These are phyloP conservation scores for Dimocarpus longan DNA, from an alignment of 345 rosid genomes.

Conservation along the genomic window DNA sequence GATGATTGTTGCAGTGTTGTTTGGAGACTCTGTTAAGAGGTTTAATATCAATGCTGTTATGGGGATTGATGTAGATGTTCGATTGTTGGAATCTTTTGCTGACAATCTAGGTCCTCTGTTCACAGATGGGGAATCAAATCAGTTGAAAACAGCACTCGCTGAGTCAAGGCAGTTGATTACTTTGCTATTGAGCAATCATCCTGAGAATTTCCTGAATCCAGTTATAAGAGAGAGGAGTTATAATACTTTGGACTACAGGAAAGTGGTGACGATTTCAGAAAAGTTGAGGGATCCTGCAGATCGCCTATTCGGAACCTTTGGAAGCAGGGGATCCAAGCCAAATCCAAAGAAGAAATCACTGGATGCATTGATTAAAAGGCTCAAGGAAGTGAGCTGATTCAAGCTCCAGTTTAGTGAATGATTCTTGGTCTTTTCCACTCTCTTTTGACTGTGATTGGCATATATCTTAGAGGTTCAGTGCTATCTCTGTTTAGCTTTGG, in stretches of 20 bases:
- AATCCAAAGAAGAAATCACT: conserved; percentile 94
- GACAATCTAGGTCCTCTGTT: conserved; percentile 70
- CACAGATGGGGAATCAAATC: conserved; percentile 74
- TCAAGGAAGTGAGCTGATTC: conserved; percentile 82
- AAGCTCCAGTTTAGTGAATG: conserved; percentile 28
- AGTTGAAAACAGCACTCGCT: conserved; percentile 76
- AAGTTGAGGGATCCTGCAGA: conserved; percentile 91
- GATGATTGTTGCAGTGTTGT: conserved; percentile 64
- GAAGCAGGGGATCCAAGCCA: conserved; percentile 81
- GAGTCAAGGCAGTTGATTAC: conserved; percentile 83
- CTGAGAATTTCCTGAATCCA: conserved; percentile 83
- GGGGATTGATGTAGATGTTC: conserved; percentile 83
- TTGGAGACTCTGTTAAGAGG: conserved; percentile 81
- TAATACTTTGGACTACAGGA: conserved; percentile 74
- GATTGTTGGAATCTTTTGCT: conserved; percentile 82
- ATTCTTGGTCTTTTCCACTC: conserved; percentile 26
- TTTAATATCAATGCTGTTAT: conserved; percentile 74
- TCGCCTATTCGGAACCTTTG: conserved; percentile 87
- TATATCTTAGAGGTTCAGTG: conserved; percentile 34
- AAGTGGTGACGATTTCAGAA: conserved; percentile 78
- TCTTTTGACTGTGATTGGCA: conserved; percentile 38
- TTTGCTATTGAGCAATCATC: conserved; percentile 85
- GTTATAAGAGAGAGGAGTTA: conserved; percentile 92
- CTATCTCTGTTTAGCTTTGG: conserved; percentile 24
- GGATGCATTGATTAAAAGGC: conserved; percentile 83